Evolutionary conservation across 768 basidiomycete genomes (phyloP), one percentile per base, ranked within the genome.

Genomic region (Pulveroboletus sp.): DNA sequence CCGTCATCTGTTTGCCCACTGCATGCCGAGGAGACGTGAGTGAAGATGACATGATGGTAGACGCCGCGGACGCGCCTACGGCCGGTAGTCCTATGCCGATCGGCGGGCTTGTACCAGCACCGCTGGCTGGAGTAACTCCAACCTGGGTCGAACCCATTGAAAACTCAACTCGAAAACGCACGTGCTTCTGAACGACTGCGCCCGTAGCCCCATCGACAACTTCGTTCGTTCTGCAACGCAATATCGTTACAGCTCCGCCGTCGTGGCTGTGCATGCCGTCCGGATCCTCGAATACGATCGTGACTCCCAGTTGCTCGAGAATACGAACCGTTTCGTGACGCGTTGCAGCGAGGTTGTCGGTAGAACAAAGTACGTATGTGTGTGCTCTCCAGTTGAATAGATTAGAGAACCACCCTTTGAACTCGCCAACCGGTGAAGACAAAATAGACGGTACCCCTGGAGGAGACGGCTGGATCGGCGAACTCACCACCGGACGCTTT

Each of bases 331-430:
- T 76, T 56, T 86, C 82, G 31, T 76, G 65, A 10, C 88, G 79
- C 6, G 92, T 93, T 32, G 76, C 74, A 14, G 69, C 67, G 38
- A 82, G 59, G 50, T 80, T 77, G 49, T 80, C 75, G 14, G 69
- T 56, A 5, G 86, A 88, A 63, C 83, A 85, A 27, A 82, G 67
- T 52, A 70, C 65, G 61, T 69, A 75, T 21, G 75, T 69, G 47
- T 81, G 79, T 30, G 77, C 74, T 63, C 89, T 93, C 89, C 92
- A 96, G 67, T 84, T 89, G 75, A 98, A 97, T 28, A 98, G 73
- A 57, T 89, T 95, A 18, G 91, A 89, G 70, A 98, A 94, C 94
- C 94, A 96, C 31, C 86, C 88, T 64, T 86, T 88, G 69, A 90
- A 83, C 66, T 90, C 89, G 50, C 84, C 84, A 13, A 87, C 84